Base-by-base conservation (phyloP, 2,329 filamentous ascomycete species). In the Nemania sp. region DNA sequence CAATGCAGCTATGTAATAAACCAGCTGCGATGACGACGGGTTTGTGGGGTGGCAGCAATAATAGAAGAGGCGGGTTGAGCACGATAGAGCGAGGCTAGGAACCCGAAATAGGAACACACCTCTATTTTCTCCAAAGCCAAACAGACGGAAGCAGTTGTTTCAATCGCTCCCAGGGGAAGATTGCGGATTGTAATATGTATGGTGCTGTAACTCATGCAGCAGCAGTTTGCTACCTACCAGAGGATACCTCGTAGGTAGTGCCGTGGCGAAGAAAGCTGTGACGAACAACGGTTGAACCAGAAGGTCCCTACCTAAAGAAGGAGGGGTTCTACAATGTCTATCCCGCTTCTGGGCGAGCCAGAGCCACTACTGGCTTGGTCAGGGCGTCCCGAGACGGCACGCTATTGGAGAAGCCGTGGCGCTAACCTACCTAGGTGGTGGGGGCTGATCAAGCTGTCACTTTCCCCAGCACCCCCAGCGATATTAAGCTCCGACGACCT, bases 241-340 rank as follows among this genome's bases (percentile, higher is more conserved):
- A 28, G 15, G 19, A 34, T 24, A 7, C 36, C 17, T 17, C 33
- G 23, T 34, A 22, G 31, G 17, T 20, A n/a, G 40, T 31, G 19
- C 37, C 44, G 56, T 55, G 56, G 56, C 56, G 33, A 56, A 44
- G 48, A 49, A n/a, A n/a, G n/a, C n/a, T n/a, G 56, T 52, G 56
- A 58, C 48, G 52, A 58, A 41, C 41, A 41, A 31, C 30, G 24
- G 39, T 34, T 41, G 44, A 22, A 43, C 20, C 19, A 39, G 26
- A 46, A n/a, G 23, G 26, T 51, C 47, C 41, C 43, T 34, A 33
- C 12, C n/a, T n/a, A 45, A 45, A 40, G 45, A 47, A 24, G 31
- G 41, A 23, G 51, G 47, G 47, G 52, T 50, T 50, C 36, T 36
- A 47, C 43, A 55, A 55, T 56, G 56, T 41, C 44, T 30, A 34